These are phyloP conservation scores for Flaveria brownii DNA, from an alignment of 129 eudicot species.

Conservation along the genomic window DNA sequence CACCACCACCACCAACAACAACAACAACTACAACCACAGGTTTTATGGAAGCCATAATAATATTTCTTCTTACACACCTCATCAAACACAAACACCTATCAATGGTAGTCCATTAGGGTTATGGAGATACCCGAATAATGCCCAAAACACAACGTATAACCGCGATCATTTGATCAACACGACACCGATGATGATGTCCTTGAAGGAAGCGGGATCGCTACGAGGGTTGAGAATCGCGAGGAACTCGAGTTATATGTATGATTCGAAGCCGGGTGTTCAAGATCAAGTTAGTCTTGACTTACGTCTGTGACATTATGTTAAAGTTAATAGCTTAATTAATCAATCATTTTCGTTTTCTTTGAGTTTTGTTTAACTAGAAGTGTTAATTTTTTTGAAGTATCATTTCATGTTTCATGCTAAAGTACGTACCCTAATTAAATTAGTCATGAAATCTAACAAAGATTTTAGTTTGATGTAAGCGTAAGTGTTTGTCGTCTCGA, in stretches of 20 bases:
- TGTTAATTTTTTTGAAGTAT: conserved; percentile 3
- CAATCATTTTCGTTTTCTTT: conserved; percentile 18
- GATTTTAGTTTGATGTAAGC: not conserved
- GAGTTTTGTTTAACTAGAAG: conserved; percentile 24
- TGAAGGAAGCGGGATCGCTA: conserved; percentile 19
- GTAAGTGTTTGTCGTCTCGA: no score
- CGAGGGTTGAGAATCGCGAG: conserved; percentile 26
- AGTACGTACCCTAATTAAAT: not conserved
- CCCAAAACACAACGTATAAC: conserved; percentile 35
- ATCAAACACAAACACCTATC: conserved; percentile 46
- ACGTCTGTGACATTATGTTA: conserved; percentile 55
- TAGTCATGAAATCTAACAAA: conserved; percentile 30
- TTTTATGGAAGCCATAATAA: conserved; percentile 28
- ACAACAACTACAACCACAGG: conserved; percentile 19
- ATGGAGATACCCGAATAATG: conserved; percentile 60
- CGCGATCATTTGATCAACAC: conserved; percentile 35
- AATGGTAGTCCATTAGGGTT: conserved; percentile 71
- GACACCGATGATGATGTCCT: conserved; percentile 14
- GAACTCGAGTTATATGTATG: conserved; percentile 44
- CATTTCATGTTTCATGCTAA: conserved; percentile 23
- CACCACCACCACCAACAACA: conserved; percentile 30
- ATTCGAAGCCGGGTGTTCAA: conserved; percentile 51
- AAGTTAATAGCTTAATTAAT: conserved; percentile 5
- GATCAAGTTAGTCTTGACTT: conserved; percentile 97
- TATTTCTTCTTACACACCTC: conserved; percentile 22